Conservation (phyloP, 768 basidiomycete species). For the Phanerochaete carnosa region DNA sequence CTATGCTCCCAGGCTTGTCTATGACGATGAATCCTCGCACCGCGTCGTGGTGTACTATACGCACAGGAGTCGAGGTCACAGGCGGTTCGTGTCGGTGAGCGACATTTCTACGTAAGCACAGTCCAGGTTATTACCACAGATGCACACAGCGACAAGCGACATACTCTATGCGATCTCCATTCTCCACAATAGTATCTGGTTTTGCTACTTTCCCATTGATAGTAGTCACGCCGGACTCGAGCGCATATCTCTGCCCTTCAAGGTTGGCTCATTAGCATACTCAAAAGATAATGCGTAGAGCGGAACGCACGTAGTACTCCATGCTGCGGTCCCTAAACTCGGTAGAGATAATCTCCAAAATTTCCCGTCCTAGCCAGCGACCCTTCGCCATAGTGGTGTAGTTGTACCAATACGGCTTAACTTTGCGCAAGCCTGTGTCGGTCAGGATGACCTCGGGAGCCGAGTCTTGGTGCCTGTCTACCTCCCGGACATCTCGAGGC, state of each 20-base stretch:
- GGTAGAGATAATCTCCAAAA: conserved; percentile 89
- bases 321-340: conserved; percentile 92
- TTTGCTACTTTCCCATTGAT: conserved; percentile 87
- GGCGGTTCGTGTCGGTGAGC: conserved; percentile 98
- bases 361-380: conserved; percentile 83
- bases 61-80: conserved; percentile 79
- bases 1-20: conserved; percentile 95
- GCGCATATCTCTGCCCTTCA: conserved; percentile 50
- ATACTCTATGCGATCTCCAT: conserved; percentile 90
- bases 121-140: background rate
- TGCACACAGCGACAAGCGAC: conserved; percentile 25
- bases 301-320: conserved; percentile 86
- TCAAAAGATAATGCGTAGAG: background rate
- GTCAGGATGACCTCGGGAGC: background rate
- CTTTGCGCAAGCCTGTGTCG: conserved; percentile 53
- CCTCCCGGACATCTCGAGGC: background rate
- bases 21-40: conserved; percentile 87
- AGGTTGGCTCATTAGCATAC: background rate
- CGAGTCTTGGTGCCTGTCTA: background rate
- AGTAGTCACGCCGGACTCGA: conserved; percentile 94
- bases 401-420: conserved; percentile 89
- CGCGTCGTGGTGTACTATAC: conserved; percentile 72
- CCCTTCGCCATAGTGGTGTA: conserved; percentile 92
- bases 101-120: conserved; percentile 60
- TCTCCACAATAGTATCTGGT: conserved; percentile 72